Conservation (phyloP, 352 stramenopile genomes). For the Phytophthora pini region DNA sequence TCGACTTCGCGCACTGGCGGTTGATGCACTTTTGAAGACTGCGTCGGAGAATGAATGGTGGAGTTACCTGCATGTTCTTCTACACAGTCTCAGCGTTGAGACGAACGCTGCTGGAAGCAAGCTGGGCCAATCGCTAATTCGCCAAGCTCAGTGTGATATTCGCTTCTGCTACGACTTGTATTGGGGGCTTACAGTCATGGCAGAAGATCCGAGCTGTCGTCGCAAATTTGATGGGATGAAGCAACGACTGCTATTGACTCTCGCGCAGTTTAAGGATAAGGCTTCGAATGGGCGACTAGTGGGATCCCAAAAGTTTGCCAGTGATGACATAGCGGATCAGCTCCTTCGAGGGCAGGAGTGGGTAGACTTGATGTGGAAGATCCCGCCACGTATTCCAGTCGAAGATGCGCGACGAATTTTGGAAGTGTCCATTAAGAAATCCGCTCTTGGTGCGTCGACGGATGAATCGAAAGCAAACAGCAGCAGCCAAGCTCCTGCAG, state of each 20-base stretch:
- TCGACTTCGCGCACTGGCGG: conserved; percentile 60
- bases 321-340: conserved; percentile 76
- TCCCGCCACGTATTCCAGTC: conserved; percentile 72
- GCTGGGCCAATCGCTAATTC: conserved; percentile 70
- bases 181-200: conserved; percentile 85
- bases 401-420: conserved; percentile 64
- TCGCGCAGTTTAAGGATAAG: conserved; percentile 72
- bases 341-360: conserved; percentile 86
- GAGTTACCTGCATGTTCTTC: conserved; percentile 75
- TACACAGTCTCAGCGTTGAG: conserved; percentile 81
- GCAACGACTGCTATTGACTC: conserved; percentile 75
- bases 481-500: neutral
- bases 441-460: conserved; percentile 39
- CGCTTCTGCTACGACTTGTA: conserved; percentile 89
- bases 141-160: conserved; percentile 79
- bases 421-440: conserved; percentile 56
- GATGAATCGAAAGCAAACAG: conserved; percentile 12
- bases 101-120: conserved; percentile 68
- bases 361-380: conserved; percentile 84
- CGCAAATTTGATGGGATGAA: conserved; percentile 87
- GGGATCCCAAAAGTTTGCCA: conserved; percentile 35
- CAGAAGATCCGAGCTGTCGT: conserved; percentile 73
- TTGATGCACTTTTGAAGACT: conserved; percentile 68
- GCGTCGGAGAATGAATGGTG: conserved; percentile 83
- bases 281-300: conserved; percentile 47